Conservation (phyloP, 345 rosid genomes). For the Hibiscus tridactylites region DNA sequence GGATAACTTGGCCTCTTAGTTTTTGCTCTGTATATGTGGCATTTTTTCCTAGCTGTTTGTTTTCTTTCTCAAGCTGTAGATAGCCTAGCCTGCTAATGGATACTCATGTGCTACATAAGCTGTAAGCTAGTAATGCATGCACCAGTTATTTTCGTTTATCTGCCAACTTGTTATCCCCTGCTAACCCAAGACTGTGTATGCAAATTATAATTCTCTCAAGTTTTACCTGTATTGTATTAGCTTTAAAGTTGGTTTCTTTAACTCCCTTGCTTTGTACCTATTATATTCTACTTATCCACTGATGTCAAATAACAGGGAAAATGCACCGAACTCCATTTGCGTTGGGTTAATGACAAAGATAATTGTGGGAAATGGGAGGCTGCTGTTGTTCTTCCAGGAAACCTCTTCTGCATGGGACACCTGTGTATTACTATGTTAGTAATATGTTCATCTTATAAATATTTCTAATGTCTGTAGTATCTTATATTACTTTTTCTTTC, state of each 20-base stretch:
- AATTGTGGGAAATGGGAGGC: slow-evolving; percentile 65
- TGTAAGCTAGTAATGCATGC: neutral
- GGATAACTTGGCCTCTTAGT: neutral
- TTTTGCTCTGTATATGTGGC: neutral
- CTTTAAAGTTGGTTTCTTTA: neutral
- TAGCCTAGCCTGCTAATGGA: neutral
- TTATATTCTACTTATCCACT: neutral
- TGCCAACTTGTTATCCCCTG: neutral
- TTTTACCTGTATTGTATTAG: neutral
- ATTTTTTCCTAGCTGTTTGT: neutral
- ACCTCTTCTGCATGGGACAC: slow-evolving; percentile 69
- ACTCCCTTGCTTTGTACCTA: neutral
- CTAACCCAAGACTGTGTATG: neutral
- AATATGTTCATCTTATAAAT: neutral
- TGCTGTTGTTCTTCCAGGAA: slow-evolving; percentile 83
- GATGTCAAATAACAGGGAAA: slow-evolving; percentile 16
- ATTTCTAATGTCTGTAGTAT: neutral
- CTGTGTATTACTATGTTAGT: slow-evolving; percentile 80
- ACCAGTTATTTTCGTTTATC: neutral
- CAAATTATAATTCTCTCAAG: neutral
- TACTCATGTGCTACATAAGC: neutral
- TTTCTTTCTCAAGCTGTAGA: neutral
- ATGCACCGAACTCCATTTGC: slow-evolving; percentile 20
- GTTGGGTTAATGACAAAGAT: slow-evolving; percentile 19
- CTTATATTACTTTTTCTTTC: neutral